These are phyloP conservation scores for Chaetomidium leptoderma DNA, from an alignment of 495 filamentous ascomycete genomes.

Conservation along the genomic window DNA sequence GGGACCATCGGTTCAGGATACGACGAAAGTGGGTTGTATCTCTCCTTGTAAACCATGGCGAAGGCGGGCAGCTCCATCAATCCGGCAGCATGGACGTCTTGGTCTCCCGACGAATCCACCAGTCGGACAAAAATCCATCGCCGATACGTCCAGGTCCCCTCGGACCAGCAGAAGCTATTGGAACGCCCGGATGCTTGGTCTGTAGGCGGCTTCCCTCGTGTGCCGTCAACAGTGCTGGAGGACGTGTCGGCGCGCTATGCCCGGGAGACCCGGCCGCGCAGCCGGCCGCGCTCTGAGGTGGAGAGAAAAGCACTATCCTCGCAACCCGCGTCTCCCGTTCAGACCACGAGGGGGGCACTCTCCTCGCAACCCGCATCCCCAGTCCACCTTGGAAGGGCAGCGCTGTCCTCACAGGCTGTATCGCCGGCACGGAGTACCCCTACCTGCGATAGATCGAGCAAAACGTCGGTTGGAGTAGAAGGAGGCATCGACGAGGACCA, in stretches of 20 bases:
- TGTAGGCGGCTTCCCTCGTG: constrained; percentile 28
- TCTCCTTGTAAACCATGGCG: background rate
- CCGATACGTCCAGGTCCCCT: constrained; percentile 44
- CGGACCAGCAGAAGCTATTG: constrained; percentile 58
- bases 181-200: constrained; percentile 45
- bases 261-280: background rate
- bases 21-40: background rate
- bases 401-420: background rate
- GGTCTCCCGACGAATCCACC: constrained; percentile 4
- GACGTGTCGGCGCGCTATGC: constrained; percentile 23
- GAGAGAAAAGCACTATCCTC: background rate
- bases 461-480: background rate
- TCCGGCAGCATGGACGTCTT: background rate
- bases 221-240: constrained; percentile 38
- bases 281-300: background rate
- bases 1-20: background rate
- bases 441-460: background rate
- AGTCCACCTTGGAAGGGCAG: background rate
- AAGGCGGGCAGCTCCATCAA: background rate
- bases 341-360: background rate
- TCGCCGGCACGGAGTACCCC: background rate
- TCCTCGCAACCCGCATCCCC: background rate
- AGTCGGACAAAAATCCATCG: constrained; percentile 10
- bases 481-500: background rate
- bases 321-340: background rate